phyloP scores from a whole-genome alignment of 2,329 filamentous ascomycete genomes.

The Phyllosticta ampelicida region DNA sequence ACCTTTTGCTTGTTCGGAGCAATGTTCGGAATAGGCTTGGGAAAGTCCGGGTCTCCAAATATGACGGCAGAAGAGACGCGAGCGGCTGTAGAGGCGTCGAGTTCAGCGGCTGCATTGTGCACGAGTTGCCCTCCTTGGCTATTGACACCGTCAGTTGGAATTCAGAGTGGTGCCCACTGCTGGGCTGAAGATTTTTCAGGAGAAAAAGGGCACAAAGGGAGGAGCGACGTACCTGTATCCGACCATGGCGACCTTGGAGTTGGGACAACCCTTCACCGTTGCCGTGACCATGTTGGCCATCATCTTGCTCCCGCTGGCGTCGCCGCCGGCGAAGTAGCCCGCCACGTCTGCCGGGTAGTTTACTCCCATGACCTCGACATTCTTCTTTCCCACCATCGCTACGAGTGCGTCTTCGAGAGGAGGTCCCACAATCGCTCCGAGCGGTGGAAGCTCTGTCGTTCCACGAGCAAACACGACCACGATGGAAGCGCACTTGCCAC shows the following conservation, averaged over 20 bases:
- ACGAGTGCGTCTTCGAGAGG: slow-evolving; percentile 40
- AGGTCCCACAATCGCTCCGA: slow-evolving; percentile 40
- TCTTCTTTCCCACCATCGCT: slow-evolving; percentile 30
- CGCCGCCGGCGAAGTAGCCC: slow-evolving; percentile 39
- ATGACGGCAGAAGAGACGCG: slow-evolving; percentile 1
- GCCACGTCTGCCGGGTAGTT: slow-evolving; percentile 37
- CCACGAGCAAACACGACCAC: slow-evolving; percentile 49
- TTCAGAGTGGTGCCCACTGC: not conserved
- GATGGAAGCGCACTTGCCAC: slow-evolving; percentile 19
- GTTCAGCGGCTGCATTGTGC: slow-evolving; percentile 30
- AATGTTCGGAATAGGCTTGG: slow-evolving; percentile 23
- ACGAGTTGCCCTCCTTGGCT: slow-evolving; percentile 33
- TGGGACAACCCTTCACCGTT: slow-evolving; percentile 34
- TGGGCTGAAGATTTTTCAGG: not conserved
- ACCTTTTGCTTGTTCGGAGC: slow-evolving; percentile 22
- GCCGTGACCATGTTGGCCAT: slow-evolving; percentile 35
- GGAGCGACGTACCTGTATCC: slow-evolving; percentile 33
- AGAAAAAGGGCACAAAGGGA: not conserved
- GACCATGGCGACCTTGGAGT: slow-evolving; percentile 36
- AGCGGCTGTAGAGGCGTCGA: not conserved
- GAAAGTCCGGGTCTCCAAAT: slow-evolving; percentile 28
- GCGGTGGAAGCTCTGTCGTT: slow-evolving; percentile 42
- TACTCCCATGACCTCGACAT: slow-evolving; percentile 45
- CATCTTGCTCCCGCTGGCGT: slow-evolving; percentile 31
- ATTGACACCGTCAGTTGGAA: not conserved